Evolutionary conservation across 805 yeast genomes (phyloP), one percentile per base, ranked within the genome.

Genomic region (Suhomyces xylopsoci): DNA sequence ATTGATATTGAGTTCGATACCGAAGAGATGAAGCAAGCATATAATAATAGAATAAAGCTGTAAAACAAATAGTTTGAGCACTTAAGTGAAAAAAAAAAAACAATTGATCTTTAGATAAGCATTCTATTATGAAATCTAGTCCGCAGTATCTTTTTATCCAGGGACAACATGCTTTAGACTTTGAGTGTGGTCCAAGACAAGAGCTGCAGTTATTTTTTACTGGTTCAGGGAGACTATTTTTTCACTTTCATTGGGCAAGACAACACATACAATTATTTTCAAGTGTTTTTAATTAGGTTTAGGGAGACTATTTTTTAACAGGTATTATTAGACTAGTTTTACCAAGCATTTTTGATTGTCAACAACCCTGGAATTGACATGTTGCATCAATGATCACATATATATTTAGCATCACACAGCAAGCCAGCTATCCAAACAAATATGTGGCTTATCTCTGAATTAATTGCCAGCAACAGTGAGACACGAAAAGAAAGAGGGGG

Each of bases 1-100:
- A 51, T 70, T 7, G 73, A 67, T 38, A 70, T 70, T 26, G 61
- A 66, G n/a, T 70, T 70, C 48, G 62, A 60, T 40, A 58, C 58
- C 45, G 68, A 62, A 15, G 59, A 57, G 24, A 63, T 60, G 51
- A 56, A 59, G 47, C 46, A 26, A 26, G 43, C 44, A 10, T 48
- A 48, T 28, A 24, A 48, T 9, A 48, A 48, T 25, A 9, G 28
- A 19, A 32, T 45, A 10, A 24, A 38, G 7, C 17, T n/a, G 36
- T 32, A n/a, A 32, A 8, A 7, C 24, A 14, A 32, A n/a, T 32
- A 15, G 36, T 3, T 7, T 30, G 30, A 26, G 30, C 36, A n/a
- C 36, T n/a, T 30, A 14, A 14, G 7, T 14, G 22, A 20, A 20
- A 20, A 14, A 14, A n/a, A 14, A n/a, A 32, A n/a, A 32, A 32